Conservation (phyloP, 2,329 filamentous ascomycete genomes). For the Fusarium sp. region DNA sequence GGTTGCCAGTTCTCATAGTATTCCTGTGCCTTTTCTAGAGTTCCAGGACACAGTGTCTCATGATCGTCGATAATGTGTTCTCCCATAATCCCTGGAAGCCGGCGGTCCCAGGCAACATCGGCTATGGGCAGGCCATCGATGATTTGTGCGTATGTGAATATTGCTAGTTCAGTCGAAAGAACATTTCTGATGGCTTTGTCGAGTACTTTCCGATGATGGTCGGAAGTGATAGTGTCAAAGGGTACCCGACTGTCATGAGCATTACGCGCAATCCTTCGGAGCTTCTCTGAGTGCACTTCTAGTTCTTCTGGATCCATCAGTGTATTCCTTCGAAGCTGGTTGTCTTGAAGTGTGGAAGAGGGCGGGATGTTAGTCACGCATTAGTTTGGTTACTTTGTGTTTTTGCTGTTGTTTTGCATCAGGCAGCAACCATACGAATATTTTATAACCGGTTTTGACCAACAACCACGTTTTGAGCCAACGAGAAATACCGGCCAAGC, state of each 20-base stretch:
- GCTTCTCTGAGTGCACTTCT: neutral
- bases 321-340: neutral
- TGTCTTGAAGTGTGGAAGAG: neutral
- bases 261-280: neutral
- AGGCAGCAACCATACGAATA: neutral
- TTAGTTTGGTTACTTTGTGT: neutral
- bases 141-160: conserved; percentile 36
- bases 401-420: neutral
- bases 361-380: neutral
- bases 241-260: conserved; percentile 4
- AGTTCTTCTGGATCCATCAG: conserved; percentile 19
- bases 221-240: neutral
- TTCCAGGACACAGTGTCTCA: conserved; percentile 15
- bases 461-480: neutral
- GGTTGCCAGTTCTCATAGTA: conserved; percentile 18
- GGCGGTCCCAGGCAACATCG: conserved; percentile 26
- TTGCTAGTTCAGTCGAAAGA: conserved; percentile 11
- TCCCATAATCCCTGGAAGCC: conserved; percentile 23
- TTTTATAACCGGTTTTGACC: neutral
- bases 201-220: neutral
- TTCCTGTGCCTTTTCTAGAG: neutral
- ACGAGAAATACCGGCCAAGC: neutral
- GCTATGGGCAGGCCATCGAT: conserved; percentile 33
- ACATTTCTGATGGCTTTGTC: conserved; percentile 14
- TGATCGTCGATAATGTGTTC: conserved; percentile 34